Evolutionary conservation across 345 rosid species (phyloP).

Genomic region (Rhodomyrtus tomentosa): DNA sequence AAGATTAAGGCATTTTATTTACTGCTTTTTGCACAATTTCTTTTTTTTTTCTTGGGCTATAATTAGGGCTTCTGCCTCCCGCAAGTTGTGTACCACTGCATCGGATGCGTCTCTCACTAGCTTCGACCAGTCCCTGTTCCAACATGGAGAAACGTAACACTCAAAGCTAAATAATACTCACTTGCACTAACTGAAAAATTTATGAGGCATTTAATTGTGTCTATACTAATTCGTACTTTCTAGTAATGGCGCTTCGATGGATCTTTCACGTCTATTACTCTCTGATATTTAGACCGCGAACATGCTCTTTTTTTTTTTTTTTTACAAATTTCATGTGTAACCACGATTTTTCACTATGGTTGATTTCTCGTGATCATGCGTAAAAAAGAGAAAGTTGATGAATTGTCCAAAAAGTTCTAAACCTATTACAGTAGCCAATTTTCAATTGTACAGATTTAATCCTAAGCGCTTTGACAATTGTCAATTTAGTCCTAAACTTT

Average conservation of each 20-base stretch:
- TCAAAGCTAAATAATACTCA: background rate
- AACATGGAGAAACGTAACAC: background rate
- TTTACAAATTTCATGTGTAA: background rate
- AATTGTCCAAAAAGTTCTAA: too few species aligned
- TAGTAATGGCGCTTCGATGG: background rate
- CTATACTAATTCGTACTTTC: background rate
- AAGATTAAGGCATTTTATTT: background rate
- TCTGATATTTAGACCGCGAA: background rate
- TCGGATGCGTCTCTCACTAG: conserved; percentile 49
- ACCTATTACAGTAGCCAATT: too few species aligned
- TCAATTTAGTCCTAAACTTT: too few species aligned
- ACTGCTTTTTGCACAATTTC: background rate
- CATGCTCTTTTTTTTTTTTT: background rate
- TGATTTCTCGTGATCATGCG: background rate
- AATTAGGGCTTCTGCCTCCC: conserved; percentile 22
- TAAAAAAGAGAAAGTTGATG: too few species aligned
- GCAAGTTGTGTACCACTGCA: conserved; percentile 49
- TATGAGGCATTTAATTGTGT: background rate
- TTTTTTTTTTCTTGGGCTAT: background rate
- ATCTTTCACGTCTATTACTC: background rate
- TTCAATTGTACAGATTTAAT: too few species aligned
- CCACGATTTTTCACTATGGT: background rate
- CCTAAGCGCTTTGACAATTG: too few species aligned
- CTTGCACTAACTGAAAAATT: background rate
- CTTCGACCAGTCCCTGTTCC: conserved; percentile 70